These are phyloP conservation scores for Phytopythium sindhum DNA, from an alignment of 352 stramenopile species.

Conservation along the genomic window DNA sequence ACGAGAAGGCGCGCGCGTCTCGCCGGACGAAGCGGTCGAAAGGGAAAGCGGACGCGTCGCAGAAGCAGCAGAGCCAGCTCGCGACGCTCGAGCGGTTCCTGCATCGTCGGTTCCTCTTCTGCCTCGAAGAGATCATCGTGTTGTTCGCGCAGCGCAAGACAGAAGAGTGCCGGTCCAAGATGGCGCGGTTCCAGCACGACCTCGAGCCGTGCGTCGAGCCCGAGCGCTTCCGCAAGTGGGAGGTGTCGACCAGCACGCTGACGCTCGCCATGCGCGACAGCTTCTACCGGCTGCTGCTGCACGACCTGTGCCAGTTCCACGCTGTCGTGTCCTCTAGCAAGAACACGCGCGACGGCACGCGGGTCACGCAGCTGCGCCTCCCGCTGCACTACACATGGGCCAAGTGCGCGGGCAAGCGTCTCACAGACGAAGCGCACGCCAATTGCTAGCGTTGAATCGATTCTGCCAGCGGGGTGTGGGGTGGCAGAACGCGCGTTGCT, in stretches of 20 bases:
- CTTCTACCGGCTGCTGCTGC: slow-evolving; percentile 65
- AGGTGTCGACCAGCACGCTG: slow-evolving; percentile 59
- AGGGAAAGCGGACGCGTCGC: slow-evolving; percentile 13
- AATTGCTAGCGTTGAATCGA: slow-evolving; percentile 3
- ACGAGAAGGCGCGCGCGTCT: slow-evolving; percentile 5
- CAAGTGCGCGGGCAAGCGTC: slow-evolving; percentile 24
- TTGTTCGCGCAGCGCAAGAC: slow-evolving; percentile 74
- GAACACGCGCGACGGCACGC: slow-evolving; percentile 59
- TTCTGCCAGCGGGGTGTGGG: not conserved
- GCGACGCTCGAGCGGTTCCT: slow-evolving; percentile 46
- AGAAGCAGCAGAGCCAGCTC: not conserved
- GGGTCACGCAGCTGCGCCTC: slow-evolving; percentile 63
- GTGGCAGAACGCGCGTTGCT: not conserved
- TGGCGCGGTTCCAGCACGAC: slow-evolving; percentile 43
- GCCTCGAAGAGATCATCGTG: slow-evolving; percentile 69
- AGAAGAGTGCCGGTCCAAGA: slow-evolving; percentile 45
- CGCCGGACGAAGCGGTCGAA: slow-evolving; percentile 21
- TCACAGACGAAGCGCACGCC: slow-evolving; percentile 31
- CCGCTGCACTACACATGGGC: slow-evolving; percentile 67
- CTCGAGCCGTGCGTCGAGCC: slow-evolving; percentile 48
- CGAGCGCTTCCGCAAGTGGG: slow-evolving; percentile 54
- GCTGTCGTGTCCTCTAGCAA: slow-evolving; percentile 60
- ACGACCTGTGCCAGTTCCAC: slow-evolving; percentile 76
- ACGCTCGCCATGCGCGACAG: slow-evolving; percentile 71
- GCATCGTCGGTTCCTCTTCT: slow-evolving; percentile 78